Percentiles rank a stretch among this genome's conserved stretches.
Conservation (phyloP, 1,139 yeast genomes). For the Suhomyces maxii region DNA sequence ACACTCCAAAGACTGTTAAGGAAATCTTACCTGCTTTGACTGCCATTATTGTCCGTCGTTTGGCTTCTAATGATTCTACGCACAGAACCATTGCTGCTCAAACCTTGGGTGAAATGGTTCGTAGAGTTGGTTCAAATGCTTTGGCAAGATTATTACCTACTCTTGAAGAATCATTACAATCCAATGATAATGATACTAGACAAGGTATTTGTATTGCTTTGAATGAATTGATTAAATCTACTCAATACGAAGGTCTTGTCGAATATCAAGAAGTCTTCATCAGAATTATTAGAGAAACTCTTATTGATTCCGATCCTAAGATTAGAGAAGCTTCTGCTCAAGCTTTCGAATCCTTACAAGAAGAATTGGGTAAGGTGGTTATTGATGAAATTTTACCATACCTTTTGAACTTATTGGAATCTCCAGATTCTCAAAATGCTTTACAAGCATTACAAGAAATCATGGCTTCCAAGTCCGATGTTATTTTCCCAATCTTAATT, state of each 20-base stretch:
- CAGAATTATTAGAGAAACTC: constrained; percentile 71
- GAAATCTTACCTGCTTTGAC: constrained; percentile 88
- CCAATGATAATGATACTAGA: constrained; percentile 75
- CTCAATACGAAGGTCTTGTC: constrained; percentile 60
- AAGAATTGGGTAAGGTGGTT: constrained; percentile 77
- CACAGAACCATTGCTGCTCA: constrained; percentile 90
- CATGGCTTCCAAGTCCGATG: constrained; percentile 87
- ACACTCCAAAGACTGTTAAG: constrained; percentile 94
- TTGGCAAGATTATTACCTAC: constrained; percentile 84
- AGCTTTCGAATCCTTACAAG: constrained; percentile 86
- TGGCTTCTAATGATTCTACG: constrained; percentile 76
- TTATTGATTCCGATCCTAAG: constrained; percentile 67
- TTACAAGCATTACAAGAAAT: constrained; percentile 87
- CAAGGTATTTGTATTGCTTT: constrained; percentile 97
- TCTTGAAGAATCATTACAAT: constrained; percentile 62
- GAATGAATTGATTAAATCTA: constrained; percentile 77
- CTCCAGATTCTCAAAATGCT: constrained; percentile 72
- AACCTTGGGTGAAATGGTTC: constrained; percentile 91
- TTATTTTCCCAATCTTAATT: constrained; percentile 89
- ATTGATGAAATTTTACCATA: constrained; percentile 88
- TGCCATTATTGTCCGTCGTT: constrained; percentile 71
- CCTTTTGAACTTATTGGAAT: constrained; percentile 68
- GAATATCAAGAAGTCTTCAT: constrained; percentile 72
- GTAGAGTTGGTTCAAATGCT: constrained; percentile 91
- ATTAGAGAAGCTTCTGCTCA: constrained; percentile 91